Evolutionary conservation across 306 rosid genomes (phyloP), one percentile per base, ranked within the genome.

Genomic region (Prunus kanzakura): DNA sequence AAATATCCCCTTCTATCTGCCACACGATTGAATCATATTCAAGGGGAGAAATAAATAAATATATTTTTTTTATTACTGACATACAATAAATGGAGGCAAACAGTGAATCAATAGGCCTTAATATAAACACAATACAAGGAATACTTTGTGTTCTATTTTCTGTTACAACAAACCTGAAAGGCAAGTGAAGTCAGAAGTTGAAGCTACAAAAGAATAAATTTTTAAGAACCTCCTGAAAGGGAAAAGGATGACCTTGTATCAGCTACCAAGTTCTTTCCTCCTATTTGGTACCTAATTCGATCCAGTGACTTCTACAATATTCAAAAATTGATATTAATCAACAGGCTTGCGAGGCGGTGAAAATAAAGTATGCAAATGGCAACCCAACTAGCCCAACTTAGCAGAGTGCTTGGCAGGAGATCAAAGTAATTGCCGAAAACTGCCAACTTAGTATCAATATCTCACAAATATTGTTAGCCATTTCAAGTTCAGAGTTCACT

Each of bases 1-100:
- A 81, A 80, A 91, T 88, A 58, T 82, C 79, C 74, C 99, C 99
- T 91, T 95, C 97, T 75, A 95, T 92, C 99, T 95, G 91, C 81
- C 85, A 86, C 71, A 84, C 38, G 18, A 79, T 22, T 16, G 51
- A 75, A 20, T 67, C 69, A 81, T 12, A 56, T 72, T 73, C 62
- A 67, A 27, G 64, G 55, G 56, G 11, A 57, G 63, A 22, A 67
- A 64, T 6, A 61, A 23, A 71, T 38, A 45, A 41, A 20, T 22
- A 29, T 25, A 2, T 3, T 64, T 30, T 54, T 51, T 52, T 3
- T 1, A 4, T 2, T 22, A 29, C 69, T 25, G 27, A 45, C 27
- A 72, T 60, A 58, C 8, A 71, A 67, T 43, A 22, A 64, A 74
- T 1, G 57, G 55, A 77, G 79, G 18, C 63, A 47, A 47, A 23